Percentiles rank a stretch among this genome's conserved stretches.
These are phyloP conservation scores for Claviceps purpurea DNA, from an alignment of 2,329 filamentous ascomycete genomes.

Conservation along the genomic window DNA sequence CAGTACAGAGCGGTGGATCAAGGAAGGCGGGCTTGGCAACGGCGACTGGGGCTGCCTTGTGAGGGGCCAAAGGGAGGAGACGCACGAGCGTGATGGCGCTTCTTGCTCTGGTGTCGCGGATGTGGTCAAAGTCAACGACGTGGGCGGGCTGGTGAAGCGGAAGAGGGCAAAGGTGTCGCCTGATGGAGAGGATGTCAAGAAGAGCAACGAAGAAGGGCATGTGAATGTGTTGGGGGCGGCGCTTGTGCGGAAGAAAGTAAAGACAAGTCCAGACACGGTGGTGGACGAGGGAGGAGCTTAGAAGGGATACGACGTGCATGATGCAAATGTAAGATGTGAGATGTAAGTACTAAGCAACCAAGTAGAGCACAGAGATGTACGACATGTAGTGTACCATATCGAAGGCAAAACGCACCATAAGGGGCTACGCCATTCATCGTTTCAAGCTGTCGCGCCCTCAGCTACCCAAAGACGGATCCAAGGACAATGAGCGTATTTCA, in stretches of 20 bases:
- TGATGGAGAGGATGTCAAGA: conserved; percentile 38
- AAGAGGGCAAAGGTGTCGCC: conserved; percentile 24
- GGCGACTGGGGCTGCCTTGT: conserved; percentile 38
- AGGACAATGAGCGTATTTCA: too few species aligned
- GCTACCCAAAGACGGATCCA: too few species aligned
- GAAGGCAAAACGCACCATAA: too few species aligned
- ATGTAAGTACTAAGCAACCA: too few species aligned
- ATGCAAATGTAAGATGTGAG: background rate
- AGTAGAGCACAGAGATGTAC: too few species aligned
- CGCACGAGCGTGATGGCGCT: background rate
- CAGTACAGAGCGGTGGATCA: conserved; percentile 58
- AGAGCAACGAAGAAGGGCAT: conserved; percentile 22
- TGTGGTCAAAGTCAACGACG: conserved; percentile 29
- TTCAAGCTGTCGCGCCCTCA: too few species aligned
- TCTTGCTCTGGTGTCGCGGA: conserved; percentile 4
- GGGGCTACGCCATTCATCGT: too few species aligned
- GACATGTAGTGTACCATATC: too few species aligned
- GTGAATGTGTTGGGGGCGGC: conserved; percentile 38
- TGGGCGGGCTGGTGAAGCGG: conserved; percentile 34
- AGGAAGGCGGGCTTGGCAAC: conserved; percentile 45
- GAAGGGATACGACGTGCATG: background rate
- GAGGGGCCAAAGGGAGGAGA: conserved; percentile 25
- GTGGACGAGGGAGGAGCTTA: too few species aligned
- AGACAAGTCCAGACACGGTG: conserved; percentile 14
- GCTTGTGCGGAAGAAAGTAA: conserved; percentile 45